A percentile compares a stretch with the other conserved stretches of the same genome.
These are phyloP conservation scores for Chloris gayana DNA, from an alignment of 176 grass and related monocot genomes.

Conservation along the genomic window DNA sequence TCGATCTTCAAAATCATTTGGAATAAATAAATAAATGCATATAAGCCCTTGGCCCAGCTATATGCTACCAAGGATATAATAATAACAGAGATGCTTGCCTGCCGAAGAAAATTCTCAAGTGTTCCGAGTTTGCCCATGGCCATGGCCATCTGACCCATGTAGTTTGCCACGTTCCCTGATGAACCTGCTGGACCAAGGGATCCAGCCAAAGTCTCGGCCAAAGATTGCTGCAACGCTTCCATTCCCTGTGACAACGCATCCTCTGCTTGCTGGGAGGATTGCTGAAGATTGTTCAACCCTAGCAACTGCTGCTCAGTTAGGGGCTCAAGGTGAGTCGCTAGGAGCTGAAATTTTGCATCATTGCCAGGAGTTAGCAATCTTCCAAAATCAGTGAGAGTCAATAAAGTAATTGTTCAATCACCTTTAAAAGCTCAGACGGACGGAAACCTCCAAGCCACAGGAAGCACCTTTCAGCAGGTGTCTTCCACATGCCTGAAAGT, in stretches of 20 bases:
- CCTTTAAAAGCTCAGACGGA: conserved; percentile 62
- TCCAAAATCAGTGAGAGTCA: neutral
- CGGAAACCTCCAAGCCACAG: conserved; percentile 67
- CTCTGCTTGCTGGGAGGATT: conserved; percentile 63
- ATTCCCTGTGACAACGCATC: conserved; percentile 58
- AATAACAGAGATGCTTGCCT: conserved; percentile 34
- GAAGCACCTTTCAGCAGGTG: conserved; percentile 65
- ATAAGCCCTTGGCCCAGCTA: neutral
- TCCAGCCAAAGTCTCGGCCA: conserved; percentile 76
- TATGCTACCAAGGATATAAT: neutral
- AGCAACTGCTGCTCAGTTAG: conserved; percentile 48
- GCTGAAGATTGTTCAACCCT: conserved; percentile 55
- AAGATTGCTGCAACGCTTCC: conserved; percentile 63
- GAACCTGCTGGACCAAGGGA: conserved; percentile 63
- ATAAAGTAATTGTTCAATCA: neutral
- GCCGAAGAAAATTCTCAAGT: conserved; percentile 72
- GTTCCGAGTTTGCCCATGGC: conserved; percentile 84
- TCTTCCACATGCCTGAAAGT: conserved; percentile 75
- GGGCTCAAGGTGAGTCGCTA: conserved; percentile 53
- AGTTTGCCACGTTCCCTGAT: conserved; percentile 81
- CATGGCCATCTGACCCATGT: conserved; percentile 97
- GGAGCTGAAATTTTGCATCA: conserved; percentile 39
- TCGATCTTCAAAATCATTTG: neutral
- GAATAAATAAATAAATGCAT: neutral
- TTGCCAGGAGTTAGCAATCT: conserved; percentile 13